Base-by-base conservation (phyloP, 164 flowering plant species). In the Amborella trichopoda region DNA sequence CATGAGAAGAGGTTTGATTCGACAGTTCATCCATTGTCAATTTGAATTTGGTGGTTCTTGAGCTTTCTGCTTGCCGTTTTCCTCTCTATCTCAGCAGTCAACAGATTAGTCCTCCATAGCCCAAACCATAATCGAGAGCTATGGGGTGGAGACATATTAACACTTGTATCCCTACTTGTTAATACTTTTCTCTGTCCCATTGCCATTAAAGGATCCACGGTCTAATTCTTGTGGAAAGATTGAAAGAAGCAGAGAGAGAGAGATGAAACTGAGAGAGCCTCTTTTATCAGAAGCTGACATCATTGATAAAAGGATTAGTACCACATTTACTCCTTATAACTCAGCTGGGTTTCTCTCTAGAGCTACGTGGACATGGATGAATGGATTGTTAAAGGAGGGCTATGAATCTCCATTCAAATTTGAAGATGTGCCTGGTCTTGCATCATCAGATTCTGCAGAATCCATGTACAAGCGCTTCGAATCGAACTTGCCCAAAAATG, bases 361-460 rank as follows among this genome's bases (percentile, higher is more conserved):
- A 58, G 62, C 78, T 4, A 54, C 69, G 10, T 88, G 81, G 89
- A 37, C 71, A 11, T 93, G 96, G 99, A 65, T 93, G 83, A 93
- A 79, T 58, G 91, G 95, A 1, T 37, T 93, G 32, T 58, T 93
- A 36, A 65, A 65, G 23, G 77, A 76, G 60, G 99, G 99, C 12
- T 79, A 81, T 65, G 69, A 67, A 51, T 44, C 75, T 1, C 80
- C 94, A 22, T 66, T 93, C 2, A 76, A 56, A 36, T 28, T 74
- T 6, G 89, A 85, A 11, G 87, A 88, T 6, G 48, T 93, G 28
- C 99, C 99, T 14, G 38, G 68, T 0, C 77, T 93, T 13, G 71
- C 96, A 1, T 88, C 91, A 0, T 74, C 73, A 1, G 89, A 93
- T 37, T 63, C 68, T 52, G 96, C 99, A 0, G 91, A 84, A 28